These are phyloP conservation scores for Capniomyces stellatus DNA, from an alignment of 371 early-diverging fungal species.

Conservation along the genomic window DNA sequence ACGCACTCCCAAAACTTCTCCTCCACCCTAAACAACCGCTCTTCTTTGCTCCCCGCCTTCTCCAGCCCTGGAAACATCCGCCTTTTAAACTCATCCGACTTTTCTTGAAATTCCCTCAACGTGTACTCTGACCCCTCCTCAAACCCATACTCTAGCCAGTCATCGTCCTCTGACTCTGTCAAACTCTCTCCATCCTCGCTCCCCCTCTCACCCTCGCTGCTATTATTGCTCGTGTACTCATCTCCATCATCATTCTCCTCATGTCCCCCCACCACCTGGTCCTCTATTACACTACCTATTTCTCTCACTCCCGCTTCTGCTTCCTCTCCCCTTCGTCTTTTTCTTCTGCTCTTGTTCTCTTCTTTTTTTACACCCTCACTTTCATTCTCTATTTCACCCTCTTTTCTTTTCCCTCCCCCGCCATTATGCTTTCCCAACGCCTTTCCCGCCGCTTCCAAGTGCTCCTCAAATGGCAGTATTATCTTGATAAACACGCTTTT, in stretches of 20 bases:
- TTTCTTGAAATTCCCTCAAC: conserved; percentile 57
- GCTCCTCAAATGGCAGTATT: conserved; percentile 73
- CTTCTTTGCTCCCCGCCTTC: conserved; percentile 6
- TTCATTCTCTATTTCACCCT: background rate
- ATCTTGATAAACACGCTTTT: conserved; percentile 58
- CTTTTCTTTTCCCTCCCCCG: background rate
- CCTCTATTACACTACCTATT: background rate
- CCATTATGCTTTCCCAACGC: background rate
- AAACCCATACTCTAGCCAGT: conserved; percentile 65
- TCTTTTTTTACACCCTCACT: background rate
- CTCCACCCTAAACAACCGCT: conserved; percentile 32
- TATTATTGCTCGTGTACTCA: too few relatives aligned
- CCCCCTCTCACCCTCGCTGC: background rate
- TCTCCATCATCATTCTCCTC: too few relatives aligned
- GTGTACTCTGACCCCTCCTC: conserved; percentile 67
- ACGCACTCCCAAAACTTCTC: conserved; percentile 89
- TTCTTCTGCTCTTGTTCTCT: background rate
- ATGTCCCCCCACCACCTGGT: too few relatives aligned
- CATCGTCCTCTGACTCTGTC: background rate
- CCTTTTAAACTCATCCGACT: conserved; percentile 62
- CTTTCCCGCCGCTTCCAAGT: conserved; percentile 25
- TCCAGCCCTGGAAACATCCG: conserved; percentile 37
- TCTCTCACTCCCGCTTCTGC: background rate
- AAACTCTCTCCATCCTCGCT: background rate
- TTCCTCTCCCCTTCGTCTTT: background rate